Base-by-base conservation (phyloP, 331 rosid species). In the Arachis monticola region DNA sequence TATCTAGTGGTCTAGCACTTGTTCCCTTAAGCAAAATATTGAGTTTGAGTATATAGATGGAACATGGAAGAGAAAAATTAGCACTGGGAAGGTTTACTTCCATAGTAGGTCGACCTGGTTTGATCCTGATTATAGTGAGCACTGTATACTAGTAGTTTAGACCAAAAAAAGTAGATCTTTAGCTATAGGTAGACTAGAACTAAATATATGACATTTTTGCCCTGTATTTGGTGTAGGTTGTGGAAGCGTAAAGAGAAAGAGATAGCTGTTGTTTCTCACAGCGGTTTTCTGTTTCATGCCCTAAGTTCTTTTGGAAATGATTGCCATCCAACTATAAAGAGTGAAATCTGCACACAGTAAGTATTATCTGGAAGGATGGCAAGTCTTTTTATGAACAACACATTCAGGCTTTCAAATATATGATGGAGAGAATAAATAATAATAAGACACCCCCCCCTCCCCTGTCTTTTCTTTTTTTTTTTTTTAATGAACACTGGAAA, bases 221-320 rank as follows among this genome's bases (percentile, higher is more conserved):
- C 64, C 17, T 42, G 10, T 31, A 31, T 72, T 41, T 75, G 67
- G 10, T 79, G 52, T 86, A 94, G 99, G 99, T 72, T 94, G 83
- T 94, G 97, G 99, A 90, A 96, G 2, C 92, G 96, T 14, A 78
- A 94, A 84, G 97, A 94, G 85, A 86, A 88, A 65, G 92, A 94
- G 82, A 94, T 94, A 70, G 99, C 96, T 55, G 84, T 94, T 74
- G 90, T 90, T 67, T 56, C 77, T 67, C 99, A 94, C 86, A 79
- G 97, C 52, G 92, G 87, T 70, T 94, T 90, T 82, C 82, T 90
- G 77, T 80, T 72, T 76, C 90, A 92, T 64, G 69, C 88, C 30
- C 74, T 94, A 41, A 84, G 90, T 38, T 78, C 89, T 73, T 92
- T 94, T 76, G 97, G 97, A 82, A 86, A 87, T 80, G 97, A 87